phyloP scores from a whole-genome alignment of 306 rosid species.

The Delonix regia region DNA sequence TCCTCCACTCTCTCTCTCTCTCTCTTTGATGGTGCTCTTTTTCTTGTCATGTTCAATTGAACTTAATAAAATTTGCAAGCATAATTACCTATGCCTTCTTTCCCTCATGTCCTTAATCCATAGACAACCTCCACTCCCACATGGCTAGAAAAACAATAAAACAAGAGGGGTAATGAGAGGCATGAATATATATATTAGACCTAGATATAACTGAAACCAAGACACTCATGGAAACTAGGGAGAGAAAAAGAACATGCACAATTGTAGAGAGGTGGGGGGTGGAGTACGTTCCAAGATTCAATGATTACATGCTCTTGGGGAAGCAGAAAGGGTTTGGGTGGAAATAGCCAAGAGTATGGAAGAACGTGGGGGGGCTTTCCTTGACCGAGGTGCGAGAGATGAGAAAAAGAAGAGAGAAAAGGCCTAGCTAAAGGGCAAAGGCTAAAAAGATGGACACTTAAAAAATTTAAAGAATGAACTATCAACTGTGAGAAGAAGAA shows the following conservation, averaged over 20 bases:
- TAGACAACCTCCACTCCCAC: constrained; percentile 21
- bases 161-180: constrained; percentile 1
- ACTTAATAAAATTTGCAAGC: constrained; percentile 16
- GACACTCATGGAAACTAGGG: constrained; percentile 33
- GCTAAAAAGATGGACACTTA: not conserved
- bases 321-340: constrained; percentile 88
- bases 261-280: constrained; percentile 21
- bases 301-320: constrained; percentile 96
- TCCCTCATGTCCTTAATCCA: constrained; percentile 12
- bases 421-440: constrained; percentile 31
- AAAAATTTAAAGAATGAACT: not conserved
- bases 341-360: constrained; percentile 73
- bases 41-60: constrained; percentile 19
- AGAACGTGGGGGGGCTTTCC: constrained; percentile 82
- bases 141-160: not conserved
- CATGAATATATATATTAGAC: constrained; percentile 16
- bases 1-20: not conserved
- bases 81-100: not conserved
- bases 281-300: constrained; percentile 98
- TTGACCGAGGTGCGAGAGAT: constrained; percentile 56
- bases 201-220: constrained; percentile 52
- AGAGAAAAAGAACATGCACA: constrained; percentile 23
- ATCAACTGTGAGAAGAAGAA: not conserved
- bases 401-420: not conserved
- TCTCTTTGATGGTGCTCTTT: not conserved